These are phyloP conservation scores for Clavulina sp. DNA, from an alignment of 768 basidiomycete species.

Conservation along the genomic window DNA sequence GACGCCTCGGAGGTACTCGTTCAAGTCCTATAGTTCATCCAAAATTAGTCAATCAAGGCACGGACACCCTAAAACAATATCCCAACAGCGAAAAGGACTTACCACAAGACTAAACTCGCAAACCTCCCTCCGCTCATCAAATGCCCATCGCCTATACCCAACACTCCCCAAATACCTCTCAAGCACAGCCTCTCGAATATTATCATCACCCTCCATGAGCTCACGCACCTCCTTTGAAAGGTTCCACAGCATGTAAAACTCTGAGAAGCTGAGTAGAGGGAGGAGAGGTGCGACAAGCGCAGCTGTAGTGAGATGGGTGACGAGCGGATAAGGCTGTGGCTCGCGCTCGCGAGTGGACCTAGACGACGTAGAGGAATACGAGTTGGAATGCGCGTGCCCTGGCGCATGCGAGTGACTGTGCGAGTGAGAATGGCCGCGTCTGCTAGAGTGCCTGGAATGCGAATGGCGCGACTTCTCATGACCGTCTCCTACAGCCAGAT, in stretches of 20 bases:
- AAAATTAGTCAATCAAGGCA: not conserved
- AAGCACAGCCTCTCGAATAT: conserved; percentile 44
- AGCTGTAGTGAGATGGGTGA: conserved; percentile 35
- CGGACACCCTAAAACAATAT: conserved; percentile 7
- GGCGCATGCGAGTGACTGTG: too few relatives aligned
- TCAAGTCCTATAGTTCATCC: conserved; percentile 42
- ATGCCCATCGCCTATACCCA: conserved; percentile 51
- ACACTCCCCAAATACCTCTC: conserved; percentile 53
- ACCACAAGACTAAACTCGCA: conserved; percentile 46
- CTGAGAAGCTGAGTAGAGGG: conserved; percentile 47
- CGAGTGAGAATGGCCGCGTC: too few relatives aligned
- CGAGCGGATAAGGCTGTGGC: conserved; percentile 24
- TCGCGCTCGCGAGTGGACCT: not conserved
- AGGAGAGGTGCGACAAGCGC: conserved; percentile 37
- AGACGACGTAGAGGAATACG: too few relatives aligned
- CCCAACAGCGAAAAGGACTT: conserved; percentile 12
- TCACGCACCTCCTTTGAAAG: conserved; percentile 37
- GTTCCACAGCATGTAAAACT: conserved; percentile 47
- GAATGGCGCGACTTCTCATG: too few relatives aligned
- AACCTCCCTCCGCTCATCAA: conserved; percentile 30
- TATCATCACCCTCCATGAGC: conserved; percentile 30
- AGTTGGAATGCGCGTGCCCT: too few relatives aligned
- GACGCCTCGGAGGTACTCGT: conserved; percentile 64
- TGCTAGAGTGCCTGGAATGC: too few relatives aligned
- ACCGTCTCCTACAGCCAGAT: too few relatives aligned